Base-by-base conservation (phyloP, 805 yeast species). In the Lachancea lanzarotensis region DNA sequence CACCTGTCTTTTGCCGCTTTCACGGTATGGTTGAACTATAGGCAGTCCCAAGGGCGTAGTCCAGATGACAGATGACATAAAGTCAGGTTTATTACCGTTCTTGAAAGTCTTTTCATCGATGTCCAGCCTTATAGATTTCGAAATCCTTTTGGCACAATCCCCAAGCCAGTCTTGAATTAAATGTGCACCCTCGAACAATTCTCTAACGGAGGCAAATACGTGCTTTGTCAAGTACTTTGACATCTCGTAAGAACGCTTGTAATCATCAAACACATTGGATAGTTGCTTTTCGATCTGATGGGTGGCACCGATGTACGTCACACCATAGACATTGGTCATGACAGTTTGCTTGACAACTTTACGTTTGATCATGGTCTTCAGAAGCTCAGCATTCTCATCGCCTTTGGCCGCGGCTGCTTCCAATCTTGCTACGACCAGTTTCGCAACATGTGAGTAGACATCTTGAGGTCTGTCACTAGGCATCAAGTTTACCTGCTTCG, bases 321-420 rank as follows among this genome's bases (percentile, higher is more conserved):
- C 98, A 56, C 98, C 98, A 61, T 91, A 91, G 31, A 91, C 98
- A 57, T 89, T 90, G 0, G 98, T 91, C 98, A 91, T 91, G 20
- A 91, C 98, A 0, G 98, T 88, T 63, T 91, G 98, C 61, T 91
- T 91, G 31, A 93, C 96, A 38, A 93, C 82, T 60, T 91, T 91
- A 55, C 98, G 76, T 16, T 82, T 75, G 46, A 91, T 76, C 48
- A 79, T 75, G 42, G 81, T 84, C 45, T 74, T 70, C 34, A 84
- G 66, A 31, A 52, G 42, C 10, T 46, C 46, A 1, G 90, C 91
- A 45, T 66, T 64, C 45, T 72, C 74, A 48, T 76, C 72, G 9
- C 81, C 84, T 2, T 67, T 65, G 10, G 62, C 76, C 5, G 78
- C 78, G 32, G 78, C 84, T 11, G 62, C 60, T 37, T 75, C 74